These are phyloP conservation scores for Anacardium occidentale DNA, from an alignment of 345 rosid species.

Conservation along the genomic window DNA sequence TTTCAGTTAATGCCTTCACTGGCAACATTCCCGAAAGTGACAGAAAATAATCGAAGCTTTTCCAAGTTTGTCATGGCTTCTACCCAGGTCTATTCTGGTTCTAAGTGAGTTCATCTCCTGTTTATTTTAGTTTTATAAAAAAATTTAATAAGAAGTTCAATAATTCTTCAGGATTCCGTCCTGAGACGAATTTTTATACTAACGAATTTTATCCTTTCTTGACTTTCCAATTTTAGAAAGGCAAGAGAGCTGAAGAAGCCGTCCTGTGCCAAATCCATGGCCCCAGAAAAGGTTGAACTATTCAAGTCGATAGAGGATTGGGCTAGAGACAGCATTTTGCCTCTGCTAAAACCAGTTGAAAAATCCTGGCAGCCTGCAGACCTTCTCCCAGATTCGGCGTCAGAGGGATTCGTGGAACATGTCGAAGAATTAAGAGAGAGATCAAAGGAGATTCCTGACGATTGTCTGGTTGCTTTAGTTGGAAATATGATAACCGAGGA, in stretches of 20 bases:
- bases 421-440: conserved; percentile 22
- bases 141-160: too few relatives aligned
- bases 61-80: not conserved
- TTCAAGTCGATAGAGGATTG: conserved; percentile 28
- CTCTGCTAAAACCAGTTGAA: conserved; percentile 32
- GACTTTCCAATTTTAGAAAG: not conserved
- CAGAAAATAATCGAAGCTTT: not conserved
- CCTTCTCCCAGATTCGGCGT: conserved; percentile 17
- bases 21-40: not conserved
- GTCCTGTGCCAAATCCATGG: conserved; percentile 16
- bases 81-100: not conserved
- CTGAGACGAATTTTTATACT: too few relatives aligned
- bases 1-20: not conserved
- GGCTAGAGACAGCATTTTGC: conserved; percentile 25
- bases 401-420: not conserved
- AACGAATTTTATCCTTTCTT: not conserved
- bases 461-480: conserved; percentile 31
- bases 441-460: conserved; percentile 10
- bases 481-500: conserved; percentile 23
- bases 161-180: too few relatives aligned
- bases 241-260: not conserved
- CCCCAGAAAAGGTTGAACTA: conserved; percentile 28
- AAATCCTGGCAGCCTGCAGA: conserved; percentile 30
- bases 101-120: not conserved
- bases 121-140: not conserved